Conservation (phyloP, 305 asterid genomes). For the Lippia alba region DNA sequence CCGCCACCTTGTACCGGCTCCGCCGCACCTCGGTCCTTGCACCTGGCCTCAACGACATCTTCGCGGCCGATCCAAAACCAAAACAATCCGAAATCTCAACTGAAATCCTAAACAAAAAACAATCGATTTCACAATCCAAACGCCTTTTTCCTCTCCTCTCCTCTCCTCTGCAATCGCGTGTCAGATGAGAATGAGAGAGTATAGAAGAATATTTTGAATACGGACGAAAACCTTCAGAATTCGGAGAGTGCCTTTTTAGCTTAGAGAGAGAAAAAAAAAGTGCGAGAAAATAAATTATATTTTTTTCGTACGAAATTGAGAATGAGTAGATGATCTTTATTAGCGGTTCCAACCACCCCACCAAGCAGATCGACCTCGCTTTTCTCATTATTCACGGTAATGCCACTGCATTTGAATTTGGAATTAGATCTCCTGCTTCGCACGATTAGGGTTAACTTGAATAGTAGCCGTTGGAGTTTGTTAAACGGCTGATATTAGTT, state of each 20-base stretch:
- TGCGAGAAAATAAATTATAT: neutral
- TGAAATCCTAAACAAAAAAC: constrained; percentile 15
- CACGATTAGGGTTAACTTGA: constrained; percentile 6
- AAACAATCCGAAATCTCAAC: neutral
- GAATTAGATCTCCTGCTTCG: constrained; percentile 27
- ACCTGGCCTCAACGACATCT: constrained; percentile 64
- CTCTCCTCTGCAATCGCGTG: constrained; percentile 22
- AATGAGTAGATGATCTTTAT: constrained; percentile 36
- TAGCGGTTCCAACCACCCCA: constrained; percentile 37
- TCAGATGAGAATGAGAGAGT: constrained; percentile 31
- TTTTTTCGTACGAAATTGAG: constrained; percentile 23
- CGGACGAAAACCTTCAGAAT: constrained; percentile 32
- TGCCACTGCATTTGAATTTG: constrained; percentile 40
- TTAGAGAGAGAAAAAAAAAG: constrained; percentile 31
- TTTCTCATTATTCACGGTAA: constrained; percentile 31
- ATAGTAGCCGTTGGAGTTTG: constrained; percentile 26
- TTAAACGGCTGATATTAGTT: constrained; percentile 4
- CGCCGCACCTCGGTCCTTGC: constrained; percentile 63
- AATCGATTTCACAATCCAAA: constrained; percentile 30
- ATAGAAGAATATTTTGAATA: neutral
- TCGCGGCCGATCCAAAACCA: constrained; percentile 36
- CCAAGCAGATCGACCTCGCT: neutral
- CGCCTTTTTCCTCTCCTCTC: constrained; percentile 14
- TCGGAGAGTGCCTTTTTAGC: constrained; percentile 28
- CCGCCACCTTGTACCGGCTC: constrained; percentile 91